phyloP scores from a whole-genome alignment of 2,329 filamentous ascomycete species.

The Alternaria hordeiaustralica region DNA sequence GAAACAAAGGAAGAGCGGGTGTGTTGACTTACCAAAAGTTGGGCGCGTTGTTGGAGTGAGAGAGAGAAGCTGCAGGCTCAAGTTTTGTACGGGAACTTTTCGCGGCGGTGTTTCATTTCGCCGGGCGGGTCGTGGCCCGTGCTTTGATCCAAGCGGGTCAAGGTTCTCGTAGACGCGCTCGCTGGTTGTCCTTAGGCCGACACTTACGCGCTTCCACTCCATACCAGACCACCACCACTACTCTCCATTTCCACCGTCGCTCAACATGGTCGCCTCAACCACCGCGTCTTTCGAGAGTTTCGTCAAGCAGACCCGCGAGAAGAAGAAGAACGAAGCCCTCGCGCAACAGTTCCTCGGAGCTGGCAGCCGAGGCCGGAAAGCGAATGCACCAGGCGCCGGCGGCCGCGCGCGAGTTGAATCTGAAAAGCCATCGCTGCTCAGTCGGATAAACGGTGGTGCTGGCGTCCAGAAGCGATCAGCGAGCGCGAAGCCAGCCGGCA shows the following conservation, averaged over 20 bases:
- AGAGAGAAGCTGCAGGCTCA: conserved; percentile 19
- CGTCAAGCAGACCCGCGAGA: conserved; percentile 60
- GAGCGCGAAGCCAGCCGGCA: conserved; percentile 55
- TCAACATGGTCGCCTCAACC: conserved; percentile 20
- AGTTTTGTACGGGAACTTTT: conserved; percentile 34
- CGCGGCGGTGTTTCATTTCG: conserved; percentile 26
- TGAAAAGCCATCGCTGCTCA: conserved; percentile 66
- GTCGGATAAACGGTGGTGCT: conserved; percentile 70
- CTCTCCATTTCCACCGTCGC: conserved; percentile 16
- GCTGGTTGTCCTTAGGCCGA: neutral
- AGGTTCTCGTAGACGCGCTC: conserved; percentile 20
- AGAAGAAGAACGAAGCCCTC: conserved; percentile 74
- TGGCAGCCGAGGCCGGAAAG: conserved; percentile 59
- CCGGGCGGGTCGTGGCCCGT: conserved; percentile 15
- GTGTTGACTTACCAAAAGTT: conserved; percentile 38
- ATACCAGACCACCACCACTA: neutral
- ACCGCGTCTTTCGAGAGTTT: conserved; percentile 38
- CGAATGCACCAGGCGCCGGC: conserved; percentile 60
- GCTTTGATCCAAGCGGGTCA: conserved; percentile 8
- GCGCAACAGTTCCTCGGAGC: conserved; percentile 75
- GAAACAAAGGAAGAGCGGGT: conserved; percentile 4
- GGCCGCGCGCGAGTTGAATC: conserved; percentile 52
- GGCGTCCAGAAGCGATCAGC: conserved; percentile 70
- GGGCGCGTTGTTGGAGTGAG: conserved; percentile 22
- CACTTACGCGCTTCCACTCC: conserved; percentile 1